Evolutionary conservation across 2,329 filamentous ascomycete species (phyloP).

Genomic region (Colletotrichum sp.): DNA sequence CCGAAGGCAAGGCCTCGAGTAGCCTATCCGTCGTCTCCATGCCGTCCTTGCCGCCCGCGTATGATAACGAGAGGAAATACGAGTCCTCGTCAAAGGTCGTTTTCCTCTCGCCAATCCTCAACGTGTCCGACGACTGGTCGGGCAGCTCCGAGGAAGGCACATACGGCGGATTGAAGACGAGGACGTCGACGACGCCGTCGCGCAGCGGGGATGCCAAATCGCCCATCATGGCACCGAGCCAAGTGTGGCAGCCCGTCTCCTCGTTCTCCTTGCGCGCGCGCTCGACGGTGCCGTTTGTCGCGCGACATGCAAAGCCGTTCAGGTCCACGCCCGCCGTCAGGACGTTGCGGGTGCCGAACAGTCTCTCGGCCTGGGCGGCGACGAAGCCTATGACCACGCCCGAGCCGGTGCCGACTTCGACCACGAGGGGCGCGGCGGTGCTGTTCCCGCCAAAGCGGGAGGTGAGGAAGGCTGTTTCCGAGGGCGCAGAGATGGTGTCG

Average conservation of each 20-base stretch:
- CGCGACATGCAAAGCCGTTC: constrained; percentile 81
- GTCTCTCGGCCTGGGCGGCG: constrained; percentile 71
- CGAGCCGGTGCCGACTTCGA: constrained; percentile 91
- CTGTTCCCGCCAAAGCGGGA: constrained; percentile 58
- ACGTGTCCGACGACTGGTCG: constrained; percentile 23
- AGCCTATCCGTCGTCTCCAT: constrained; percentile 93
- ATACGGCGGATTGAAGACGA: constrained; percentile 97
- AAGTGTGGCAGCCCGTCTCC: constrained; percentile 48
- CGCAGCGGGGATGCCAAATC: constrained; percentile 73
- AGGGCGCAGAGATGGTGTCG: constrained; percentile 79
- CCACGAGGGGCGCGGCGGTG: constrained; percentile 60
- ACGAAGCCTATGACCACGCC: constrained; percentile 93
- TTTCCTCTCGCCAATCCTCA: constrained; percentile 27
- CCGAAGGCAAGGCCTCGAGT: constrained; percentile 68
- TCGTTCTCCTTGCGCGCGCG: constrained; percentile 43
- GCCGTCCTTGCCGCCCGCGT: constrained; percentile 86
- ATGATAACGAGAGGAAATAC: constrained; percentile 82
- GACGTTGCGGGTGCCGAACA: constrained; percentile 76
- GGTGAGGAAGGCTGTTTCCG: constrained; percentile 73
- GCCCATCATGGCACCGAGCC: constrained; percentile 70
- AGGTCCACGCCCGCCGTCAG: constrained; percentile 83
- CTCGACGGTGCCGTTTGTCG: constrained; percentile 73
- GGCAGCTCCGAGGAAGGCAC: constrained; percentile 85
- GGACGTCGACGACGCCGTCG: constrained; percentile 71
- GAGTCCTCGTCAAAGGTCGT: constrained; percentile 78